phyloP scores from a whole-genome alignment of 495 filamentous ascomycete genomes.

The Xylaria sp. region DNA sequence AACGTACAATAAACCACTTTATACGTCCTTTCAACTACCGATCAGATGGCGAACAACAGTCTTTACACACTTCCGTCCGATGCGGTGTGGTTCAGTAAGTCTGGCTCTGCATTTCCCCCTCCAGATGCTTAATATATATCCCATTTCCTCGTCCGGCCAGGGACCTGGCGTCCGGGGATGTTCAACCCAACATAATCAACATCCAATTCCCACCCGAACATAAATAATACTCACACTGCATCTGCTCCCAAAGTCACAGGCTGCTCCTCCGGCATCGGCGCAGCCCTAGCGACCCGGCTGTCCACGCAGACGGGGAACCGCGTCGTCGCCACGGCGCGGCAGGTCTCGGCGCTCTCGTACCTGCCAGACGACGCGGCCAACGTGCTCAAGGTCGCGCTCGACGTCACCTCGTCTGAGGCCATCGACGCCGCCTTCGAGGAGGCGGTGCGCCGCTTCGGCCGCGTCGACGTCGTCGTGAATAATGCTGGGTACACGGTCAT shows the following conservation, averaged over 20 bases:
- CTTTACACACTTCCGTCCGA: conserved; percentile 54
- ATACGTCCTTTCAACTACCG: not conserved
- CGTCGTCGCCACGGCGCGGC: conserved; percentile 58
- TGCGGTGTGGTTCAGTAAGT: conserved; percentile 60
- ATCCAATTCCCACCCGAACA: not conserved
- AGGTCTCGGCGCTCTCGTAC: conserved; percentile 46
- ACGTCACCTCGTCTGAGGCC: conserved; percentile 49
- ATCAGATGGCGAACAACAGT: conserved; percentile 32
- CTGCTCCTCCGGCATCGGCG: conserved; percentile 58
- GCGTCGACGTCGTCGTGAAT: conserved; percentile 65
- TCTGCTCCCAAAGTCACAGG: conserved; percentile 48
- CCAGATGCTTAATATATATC: not conserved
- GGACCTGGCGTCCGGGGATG: not conserved
- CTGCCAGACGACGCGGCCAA: conserved; percentile 46
- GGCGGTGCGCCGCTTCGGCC: conserved; percentile 47
- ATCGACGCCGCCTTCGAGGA: conserved; percentile 52
- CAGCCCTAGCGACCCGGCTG: conserved; percentile 47
- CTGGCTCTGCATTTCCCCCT: not conserved
- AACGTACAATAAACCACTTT: not conserved
- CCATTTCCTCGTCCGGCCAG: not conserved
- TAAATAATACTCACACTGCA: not conserved
- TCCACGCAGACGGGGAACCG: conserved; percentile 37
- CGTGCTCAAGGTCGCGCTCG: conserved; percentile 54
- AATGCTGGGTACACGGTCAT: conserved; percentile 61
- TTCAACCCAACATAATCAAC: not conserved